Conservation (phyloP, 2,329 filamentous ascomycete species). For the Trichophyton rubrum region DNA sequence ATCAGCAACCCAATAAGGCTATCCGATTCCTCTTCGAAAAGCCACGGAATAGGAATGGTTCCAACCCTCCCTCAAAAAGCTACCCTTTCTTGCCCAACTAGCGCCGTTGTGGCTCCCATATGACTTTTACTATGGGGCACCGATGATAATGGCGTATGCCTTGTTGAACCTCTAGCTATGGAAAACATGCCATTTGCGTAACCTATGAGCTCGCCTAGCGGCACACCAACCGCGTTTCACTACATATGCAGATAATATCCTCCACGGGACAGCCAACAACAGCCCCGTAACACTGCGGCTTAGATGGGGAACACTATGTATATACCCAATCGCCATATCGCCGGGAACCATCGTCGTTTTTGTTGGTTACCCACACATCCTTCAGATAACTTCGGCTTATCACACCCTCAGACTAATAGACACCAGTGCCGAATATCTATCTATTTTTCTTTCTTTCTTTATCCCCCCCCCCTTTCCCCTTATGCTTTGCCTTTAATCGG, state of each 20-base stretch:
- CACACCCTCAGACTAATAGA: background rate
- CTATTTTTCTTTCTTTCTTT: background rate
- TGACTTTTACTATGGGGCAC: background rate
- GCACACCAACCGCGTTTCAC: background rate
- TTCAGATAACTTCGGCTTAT: background rate
- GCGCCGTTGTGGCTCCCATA: background rate
- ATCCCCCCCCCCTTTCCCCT: background rate
- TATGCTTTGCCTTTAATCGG: background rate
- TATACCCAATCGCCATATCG: background rate
- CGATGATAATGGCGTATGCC: too few species aligned
- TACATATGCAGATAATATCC: background rate
- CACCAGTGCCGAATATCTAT: background rate
- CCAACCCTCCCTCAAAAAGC: background rate
- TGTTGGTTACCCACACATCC: slow-evolving; percentile 3
- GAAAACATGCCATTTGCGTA: too few species aligned
- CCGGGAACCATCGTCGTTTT: background rate
- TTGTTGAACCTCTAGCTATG: too few species aligned
- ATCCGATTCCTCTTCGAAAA: too few species aligned
- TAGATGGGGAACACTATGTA: background rate
- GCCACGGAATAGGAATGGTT: background rate
- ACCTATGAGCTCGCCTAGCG: background rate
- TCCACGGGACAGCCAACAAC: background rate
- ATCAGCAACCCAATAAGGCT: background rate
- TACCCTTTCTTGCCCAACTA: background rate
- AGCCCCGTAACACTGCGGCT: background rate